Evolutionary conservation across 257 asterid species (phyloP), one percentile per base, ranked within the genome.

Genomic region (Lithospermum erythrorhizon): DNA sequence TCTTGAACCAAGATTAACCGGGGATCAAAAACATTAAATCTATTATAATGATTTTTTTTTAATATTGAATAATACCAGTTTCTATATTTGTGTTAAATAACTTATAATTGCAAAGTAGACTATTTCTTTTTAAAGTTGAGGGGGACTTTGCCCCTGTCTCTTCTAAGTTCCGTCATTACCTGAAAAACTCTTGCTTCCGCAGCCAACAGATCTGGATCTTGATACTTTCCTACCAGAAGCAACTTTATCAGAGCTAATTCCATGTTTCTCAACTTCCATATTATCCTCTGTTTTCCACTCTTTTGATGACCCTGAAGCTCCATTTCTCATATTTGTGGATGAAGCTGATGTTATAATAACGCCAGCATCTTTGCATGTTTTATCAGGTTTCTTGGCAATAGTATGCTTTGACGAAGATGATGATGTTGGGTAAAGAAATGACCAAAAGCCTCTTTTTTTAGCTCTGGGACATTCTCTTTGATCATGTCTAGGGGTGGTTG

Each of bases 201-300:
- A 82, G 9, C 89, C 89, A 27, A 84, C 85, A 66, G 89, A 84
- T 80, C 85, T 79, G 5, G 91, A 83, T 77, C 91, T 81, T 21
- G 83, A 76, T 0, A 83, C 83, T 24, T 75, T 83, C 11, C 32
- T 5, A 27, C 32, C 32, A 7, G 32, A 27, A 6, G 32, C 4
- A 5, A 7, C 4, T 27, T 27, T 27, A 2, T 27, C 32, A 6
- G 70, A 5, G 24, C 49, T 41, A 41, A 13, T 11, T 0, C 79
- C 94, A 67, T 79, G 79, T 54, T 87, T 93, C 1, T 81, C 96
- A 61, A 78, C 94, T 20, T 79, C 84, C 3, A 75, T 75, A 22
- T 75, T 69, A 13, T 78, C 85, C 30, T 80, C 89, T 48, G 67
- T 70, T 67, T 79, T 85, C 76, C 67, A 81, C 32, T 27, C 32